Evolutionary conservation across 106 monocot genomes (phyloP).

Genomic region (Ottelia alismoides): DNA sequence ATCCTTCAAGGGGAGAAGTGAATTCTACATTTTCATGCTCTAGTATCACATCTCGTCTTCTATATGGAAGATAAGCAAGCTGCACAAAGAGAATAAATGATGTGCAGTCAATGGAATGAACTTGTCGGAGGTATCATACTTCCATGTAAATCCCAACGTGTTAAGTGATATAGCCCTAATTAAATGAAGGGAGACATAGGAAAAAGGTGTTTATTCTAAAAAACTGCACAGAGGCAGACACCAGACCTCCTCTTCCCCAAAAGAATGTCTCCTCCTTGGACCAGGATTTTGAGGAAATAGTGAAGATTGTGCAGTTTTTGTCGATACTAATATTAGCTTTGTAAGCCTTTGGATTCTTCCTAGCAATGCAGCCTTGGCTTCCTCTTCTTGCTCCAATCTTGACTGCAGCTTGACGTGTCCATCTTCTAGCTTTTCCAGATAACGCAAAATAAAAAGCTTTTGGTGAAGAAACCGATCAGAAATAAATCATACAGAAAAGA

Average conservation of each 20-base stretch:
- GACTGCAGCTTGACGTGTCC: slow-evolving; percentile 90
- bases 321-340: slow-evolving; percentile 89
- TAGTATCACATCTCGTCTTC: slow-evolving; percentile 69
- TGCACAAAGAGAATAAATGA: too few species aligned
- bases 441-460: too few species aligned
- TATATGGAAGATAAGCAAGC: slow-evolving; percentile 94
- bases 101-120: too few species aligned
- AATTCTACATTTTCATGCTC: slow-evolving; percentile 59
- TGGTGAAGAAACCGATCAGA: too few species aligned
- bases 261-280: slow-evolving; percentile 78
- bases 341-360: slow-evolving; percentile 86
- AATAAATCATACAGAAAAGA: too few species aligned
- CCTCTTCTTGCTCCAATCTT: slow-evolving; percentile 91
- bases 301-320: slow-evolving; percentile 64
- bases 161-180: too few species aligned
- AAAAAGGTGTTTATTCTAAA: too few species aligned
- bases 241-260: slow-evolving; percentile 94
- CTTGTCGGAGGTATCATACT: too few species aligned
- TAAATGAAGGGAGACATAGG: too few species aligned
- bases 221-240: too few species aligned
- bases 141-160: too few species aligned
- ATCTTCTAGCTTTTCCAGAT: slow-evolving; percentile 95
- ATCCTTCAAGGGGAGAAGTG: slow-evolving; percentile 40
- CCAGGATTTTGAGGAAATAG: slow-evolving; percentile 62
- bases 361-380: slow-evolving; percentile 85